phyloP scores from a whole-genome alignment of 83 land plant species.

The Thuja plicata region DNA sequence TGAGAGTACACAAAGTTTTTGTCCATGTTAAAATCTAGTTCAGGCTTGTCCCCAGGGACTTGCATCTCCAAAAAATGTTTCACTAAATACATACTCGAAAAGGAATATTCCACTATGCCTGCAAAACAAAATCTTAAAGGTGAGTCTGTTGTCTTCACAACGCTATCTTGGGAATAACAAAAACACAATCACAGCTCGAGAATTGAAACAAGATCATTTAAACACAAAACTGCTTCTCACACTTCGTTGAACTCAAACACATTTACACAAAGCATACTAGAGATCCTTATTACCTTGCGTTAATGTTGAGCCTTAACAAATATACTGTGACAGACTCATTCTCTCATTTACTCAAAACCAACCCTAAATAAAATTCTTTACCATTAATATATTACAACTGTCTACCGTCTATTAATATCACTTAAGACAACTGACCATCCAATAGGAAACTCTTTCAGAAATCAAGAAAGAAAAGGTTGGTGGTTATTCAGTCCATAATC shows the following conservation, averaged over 20 bases:
- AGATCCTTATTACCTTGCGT: neutral
- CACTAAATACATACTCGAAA: neutral
- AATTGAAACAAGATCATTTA: neutral
- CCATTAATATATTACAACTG: neutral
- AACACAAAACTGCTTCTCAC: neutral
- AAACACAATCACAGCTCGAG: slow-evolving; percentile 4
- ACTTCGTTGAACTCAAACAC: neutral
- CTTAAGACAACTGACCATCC: neutral
- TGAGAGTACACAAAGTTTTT: neutral
- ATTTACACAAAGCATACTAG: neutral
- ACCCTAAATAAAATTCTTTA: neutral
- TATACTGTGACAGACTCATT: neutral
- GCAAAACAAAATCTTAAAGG: neutral
- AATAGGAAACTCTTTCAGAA: neutral
- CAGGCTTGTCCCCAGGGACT: neutral
- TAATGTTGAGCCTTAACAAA: neutral
- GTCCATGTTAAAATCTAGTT: slow-evolving; percentile 2
- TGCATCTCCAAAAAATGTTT: neutral
- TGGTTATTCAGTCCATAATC: neutral
- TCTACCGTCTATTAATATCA: neutral
- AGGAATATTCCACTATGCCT: neutral
- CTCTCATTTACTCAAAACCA: neutral
- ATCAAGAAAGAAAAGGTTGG: neutral
- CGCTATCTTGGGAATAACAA: neutral
- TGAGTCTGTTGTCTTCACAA: neutral